Conservation (phyloP, 1,139 yeast species). For the Saccharomyces hybrid region DNA sequence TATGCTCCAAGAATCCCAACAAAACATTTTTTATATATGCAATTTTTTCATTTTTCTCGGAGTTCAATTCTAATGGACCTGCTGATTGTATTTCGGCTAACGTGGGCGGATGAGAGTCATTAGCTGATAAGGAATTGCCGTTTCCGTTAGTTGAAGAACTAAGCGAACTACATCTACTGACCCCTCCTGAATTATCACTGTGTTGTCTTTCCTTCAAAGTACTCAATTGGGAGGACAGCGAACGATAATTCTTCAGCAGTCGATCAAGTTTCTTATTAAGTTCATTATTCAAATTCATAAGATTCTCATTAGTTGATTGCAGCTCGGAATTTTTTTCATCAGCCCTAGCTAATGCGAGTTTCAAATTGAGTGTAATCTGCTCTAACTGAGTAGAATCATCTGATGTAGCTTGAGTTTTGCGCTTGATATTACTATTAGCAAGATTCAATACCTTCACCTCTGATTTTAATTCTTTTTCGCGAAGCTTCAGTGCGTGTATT, state of each 20-base stretch:
- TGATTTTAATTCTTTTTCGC: slow-evolving; percentile 35
- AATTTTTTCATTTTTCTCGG: slow-evolving; percentile 38
- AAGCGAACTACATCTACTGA: too few species aligned
- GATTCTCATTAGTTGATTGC: too few species aligned
- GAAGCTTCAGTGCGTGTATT: slow-evolving; percentile 22
- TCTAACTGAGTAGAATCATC: slow-evolving; percentile 29
- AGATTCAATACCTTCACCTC: slow-evolving; percentile 25
- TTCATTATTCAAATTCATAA: too few species aligned
- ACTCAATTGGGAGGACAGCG: too few species aligned
- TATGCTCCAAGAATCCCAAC: slow-evolving; percentile 82
- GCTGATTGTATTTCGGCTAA: slow-evolving; percentile 9
- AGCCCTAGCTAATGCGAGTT: slow-evolving; percentile 45
- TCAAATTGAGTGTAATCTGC: slow-evolving; percentile 37
- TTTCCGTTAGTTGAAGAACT: slow-evolving; percentile 11
- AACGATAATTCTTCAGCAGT: too few species aligned
- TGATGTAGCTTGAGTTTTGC: slow-evolving; percentile 20
- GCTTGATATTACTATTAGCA: slow-evolving; percentile 22
- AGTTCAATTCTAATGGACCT: slow-evolving; percentile 17
- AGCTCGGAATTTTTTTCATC: slow-evolving; percentile 47
- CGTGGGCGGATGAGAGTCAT: slow-evolving; percentile 7
- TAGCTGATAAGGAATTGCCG: slow-evolving; percentile 1
- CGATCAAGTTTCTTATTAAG: too few species aligned
- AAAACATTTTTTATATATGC: slow-evolving; percentile 84
- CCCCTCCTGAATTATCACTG: too few species aligned
- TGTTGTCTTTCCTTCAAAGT: too few species aligned